phyloP scores from a whole-genome alignment of 129 eudicot species.

The Apium graveolens region DNA sequence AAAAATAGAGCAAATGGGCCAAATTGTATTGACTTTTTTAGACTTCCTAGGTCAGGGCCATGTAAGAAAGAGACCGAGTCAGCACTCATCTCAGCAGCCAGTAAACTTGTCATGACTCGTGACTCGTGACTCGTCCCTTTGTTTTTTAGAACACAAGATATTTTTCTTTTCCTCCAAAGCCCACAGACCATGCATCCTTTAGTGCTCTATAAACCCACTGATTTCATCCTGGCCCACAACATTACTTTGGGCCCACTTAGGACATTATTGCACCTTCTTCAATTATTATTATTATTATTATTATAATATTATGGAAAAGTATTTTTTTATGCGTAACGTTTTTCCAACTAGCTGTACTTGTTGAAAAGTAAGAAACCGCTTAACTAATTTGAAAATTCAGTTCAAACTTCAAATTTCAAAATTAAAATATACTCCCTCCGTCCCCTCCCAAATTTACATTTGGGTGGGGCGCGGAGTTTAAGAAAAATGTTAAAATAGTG shows the following conservation, averaged over 20 bases:
- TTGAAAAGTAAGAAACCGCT: slow-evolving; percentile 14
- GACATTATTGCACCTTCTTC: neutral
- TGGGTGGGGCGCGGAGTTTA: no score
- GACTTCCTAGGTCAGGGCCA: slow-evolving; percentile 5
- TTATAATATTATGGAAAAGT: neutral
- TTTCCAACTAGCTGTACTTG: neutral
- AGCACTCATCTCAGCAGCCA: slow-evolving; percentile 10
- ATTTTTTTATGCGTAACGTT: neutral
- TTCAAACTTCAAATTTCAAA: neutral
- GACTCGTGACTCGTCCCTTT: neutral
- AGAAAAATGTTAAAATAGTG: no score
- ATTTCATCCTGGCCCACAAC: slow-evolving; percentile 8
- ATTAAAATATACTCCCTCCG: neutral
- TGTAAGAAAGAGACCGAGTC: slow-evolving; percentile 8
- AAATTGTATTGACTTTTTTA: neutral
- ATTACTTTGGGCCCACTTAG: neutral
- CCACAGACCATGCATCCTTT: slow-evolving; percentile 20
- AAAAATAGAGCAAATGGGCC: neutral
- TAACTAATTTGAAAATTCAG: slow-evolving; percentile 16
- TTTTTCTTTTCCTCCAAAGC: neutral
- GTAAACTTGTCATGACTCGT: slow-evolving; percentile 11
- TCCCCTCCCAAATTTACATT: no score
- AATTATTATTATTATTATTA: slow-evolving; percentile 1
- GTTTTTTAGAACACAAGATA: no score
- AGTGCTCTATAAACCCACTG: slow-evolving; percentile 25